These are phyloP conservation scores for Fraxinus ornus DNA, from an alignment of 305 asterid genomes.

Conservation along the genomic window DNA sequence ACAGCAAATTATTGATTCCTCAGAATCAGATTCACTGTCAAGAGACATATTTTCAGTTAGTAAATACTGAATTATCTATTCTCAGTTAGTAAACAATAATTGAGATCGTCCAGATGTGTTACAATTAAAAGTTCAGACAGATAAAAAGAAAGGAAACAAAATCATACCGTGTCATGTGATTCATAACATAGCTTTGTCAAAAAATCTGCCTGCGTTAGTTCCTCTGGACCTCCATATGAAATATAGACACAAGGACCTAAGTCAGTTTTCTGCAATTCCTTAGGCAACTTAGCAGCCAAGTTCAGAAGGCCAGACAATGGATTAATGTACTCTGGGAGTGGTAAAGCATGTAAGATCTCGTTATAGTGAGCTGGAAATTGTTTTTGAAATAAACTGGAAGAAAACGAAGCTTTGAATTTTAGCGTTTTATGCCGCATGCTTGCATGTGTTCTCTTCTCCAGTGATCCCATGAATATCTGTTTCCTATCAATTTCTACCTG, in stretches of 20 bases:
- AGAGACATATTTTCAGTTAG: conserved; percentile 42
- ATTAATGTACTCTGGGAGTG: conserved; percentile 78
- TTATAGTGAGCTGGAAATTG: conserved; percentile 77
- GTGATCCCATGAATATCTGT: conserved; percentile 76
- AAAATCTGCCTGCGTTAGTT: conserved; percentile 61
- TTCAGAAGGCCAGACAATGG: conserved; percentile 81
- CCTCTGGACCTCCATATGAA: conserved; percentile 76
- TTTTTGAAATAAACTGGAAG: conserved; percentile 70
- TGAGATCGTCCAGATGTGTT: background rate
- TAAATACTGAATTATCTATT: background rate
- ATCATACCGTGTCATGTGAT: conserved; percentile 79
- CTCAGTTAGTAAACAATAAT: background rate
- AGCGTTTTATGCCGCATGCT: conserved; percentile 54
- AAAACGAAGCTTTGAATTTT: conserved; percentile 77
- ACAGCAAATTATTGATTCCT: conserved; percentile 61
- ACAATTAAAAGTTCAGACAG: background rate
- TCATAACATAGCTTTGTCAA: conserved; percentile 70
- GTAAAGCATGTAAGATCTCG: conserved; percentile 67
- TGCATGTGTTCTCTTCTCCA: conserved; percentile 68
- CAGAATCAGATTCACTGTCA: conserved; percentile 71
- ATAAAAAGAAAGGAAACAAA: conserved; percentile 22
- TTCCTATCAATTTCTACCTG: conserved; percentile 80
- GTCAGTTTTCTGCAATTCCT: conserved; percentile 57
- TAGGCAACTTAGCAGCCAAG: conserved; percentile 67
- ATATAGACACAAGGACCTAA: conserved; percentile 81